Percentiles rank a stretch among this genome's conserved stretches.
Evolutionary conservation across 148 eudicot genomes (phyloP).

Genomic region (Linanthus parryae): DNA sequence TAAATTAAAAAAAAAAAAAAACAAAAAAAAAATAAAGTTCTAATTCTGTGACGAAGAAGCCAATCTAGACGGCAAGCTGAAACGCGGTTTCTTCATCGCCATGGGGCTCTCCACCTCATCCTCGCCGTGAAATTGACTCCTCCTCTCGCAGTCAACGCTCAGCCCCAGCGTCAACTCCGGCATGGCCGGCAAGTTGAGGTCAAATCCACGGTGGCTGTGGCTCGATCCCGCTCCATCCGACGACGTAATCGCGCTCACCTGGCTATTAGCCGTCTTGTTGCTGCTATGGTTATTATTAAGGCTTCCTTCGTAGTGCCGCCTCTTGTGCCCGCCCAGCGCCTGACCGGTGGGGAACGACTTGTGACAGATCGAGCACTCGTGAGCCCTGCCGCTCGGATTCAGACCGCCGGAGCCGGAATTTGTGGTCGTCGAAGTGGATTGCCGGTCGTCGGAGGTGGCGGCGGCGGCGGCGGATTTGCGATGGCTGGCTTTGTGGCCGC

Average conservation of each 20-base stretch:
- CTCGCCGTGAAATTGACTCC: constrained; percentile 20
- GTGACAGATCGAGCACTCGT: constrained; percentile 39
- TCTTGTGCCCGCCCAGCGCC: constrained; percentile 46
- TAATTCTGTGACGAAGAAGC: background rate
- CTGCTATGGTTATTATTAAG: too few species aligned
- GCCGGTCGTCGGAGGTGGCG: constrained; percentile 4
- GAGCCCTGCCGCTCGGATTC: constrained; percentile 22
- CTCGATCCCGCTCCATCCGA: constrained; percentile 14
- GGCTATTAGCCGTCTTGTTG: background rate
- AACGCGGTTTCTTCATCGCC: constrained; percentile 36
- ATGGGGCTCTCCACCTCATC: constrained; percentile 50
- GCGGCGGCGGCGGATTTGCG: constrained; percentile 26
- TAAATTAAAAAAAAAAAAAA: background rate
- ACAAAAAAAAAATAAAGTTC: background rate
- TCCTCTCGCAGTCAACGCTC: constrained; percentile 25
- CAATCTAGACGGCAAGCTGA: constrained; percentile 8
- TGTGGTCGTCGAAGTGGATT: constrained; percentile 6
- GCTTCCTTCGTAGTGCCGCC: constrained; percentile 44
- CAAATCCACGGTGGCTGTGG: constrained; percentile 22
- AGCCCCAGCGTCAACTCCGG: constrained; percentile 22
- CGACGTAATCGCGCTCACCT: constrained; percentile 7
- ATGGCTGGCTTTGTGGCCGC: constrained; percentile 78
- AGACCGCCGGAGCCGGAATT: constrained; percentile 8
- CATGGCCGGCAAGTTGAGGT: constrained; percentile 41
- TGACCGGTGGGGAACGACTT: constrained; percentile 42